phyloP scores from a whole-genome alignment of 2,329 filamentous ascomycete species.

The Botrytis aclada region DNA sequence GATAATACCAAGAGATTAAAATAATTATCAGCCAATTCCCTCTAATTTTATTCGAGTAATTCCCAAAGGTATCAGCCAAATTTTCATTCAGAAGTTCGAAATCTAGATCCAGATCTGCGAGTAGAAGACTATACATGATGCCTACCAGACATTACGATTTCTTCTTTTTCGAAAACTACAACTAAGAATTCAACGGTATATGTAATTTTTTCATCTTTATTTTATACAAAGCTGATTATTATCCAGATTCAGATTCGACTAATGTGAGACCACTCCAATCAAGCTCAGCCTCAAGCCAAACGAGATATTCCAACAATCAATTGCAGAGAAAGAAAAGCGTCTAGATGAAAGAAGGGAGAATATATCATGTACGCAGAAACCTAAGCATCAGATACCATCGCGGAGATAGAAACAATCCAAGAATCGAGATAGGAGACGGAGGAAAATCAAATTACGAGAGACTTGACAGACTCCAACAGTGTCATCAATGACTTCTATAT shows the following conservation, averaged over 20 bases:
- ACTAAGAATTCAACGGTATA: no score
- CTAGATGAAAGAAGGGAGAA: background rate
- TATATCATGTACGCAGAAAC: background rate
- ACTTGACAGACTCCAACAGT: fast-evolving
- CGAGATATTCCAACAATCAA: fast-evolving
- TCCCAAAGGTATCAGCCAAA: no score
- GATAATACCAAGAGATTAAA: fast-evolving
- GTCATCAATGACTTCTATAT: background rate
- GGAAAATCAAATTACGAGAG: background rate
- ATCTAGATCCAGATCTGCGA: background rate
- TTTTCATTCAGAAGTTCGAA: fast-evolving
- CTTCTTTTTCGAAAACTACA: no score
- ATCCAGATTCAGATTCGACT: background rate
- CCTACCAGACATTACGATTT: background rate
- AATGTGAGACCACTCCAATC: fast-evolving
- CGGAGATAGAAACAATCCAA: no score
- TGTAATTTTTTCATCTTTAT: background rate
- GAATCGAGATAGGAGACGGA: no score
- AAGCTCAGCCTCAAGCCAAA: background rate
- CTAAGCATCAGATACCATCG: fast-evolving
- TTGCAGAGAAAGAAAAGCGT: background rate
- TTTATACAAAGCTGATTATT: no score
- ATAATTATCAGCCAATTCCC: fast-evolving
- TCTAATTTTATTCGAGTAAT: background rate
- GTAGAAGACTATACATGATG: background rate